Percentiles rank a stretch among this genome's conserved stretches.
These are phyloP conservation scores for Pichia thaimueangensis DNA, from an alignment of 805 yeast species.

Conservation along the genomic window DNA sequence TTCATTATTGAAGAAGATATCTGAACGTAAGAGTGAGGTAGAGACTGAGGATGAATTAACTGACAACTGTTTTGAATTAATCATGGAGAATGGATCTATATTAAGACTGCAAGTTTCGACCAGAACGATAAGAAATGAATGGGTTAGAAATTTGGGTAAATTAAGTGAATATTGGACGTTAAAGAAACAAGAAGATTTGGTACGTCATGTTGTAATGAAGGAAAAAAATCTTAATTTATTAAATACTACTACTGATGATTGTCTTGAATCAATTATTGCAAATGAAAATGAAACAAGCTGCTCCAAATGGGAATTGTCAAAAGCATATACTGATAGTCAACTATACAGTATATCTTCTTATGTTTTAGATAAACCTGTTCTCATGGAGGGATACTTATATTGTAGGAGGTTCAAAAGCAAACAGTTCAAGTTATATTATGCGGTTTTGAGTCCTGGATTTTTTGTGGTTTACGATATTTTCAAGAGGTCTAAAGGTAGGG, in stretches of 20 bases:
- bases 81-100: slow-evolving; percentile 38
- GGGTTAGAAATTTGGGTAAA: slow-evolving; percentile 51
- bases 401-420: slow-evolving; percentile 66
- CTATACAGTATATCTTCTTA: slow-evolving; percentile 51
- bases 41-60: slow-evolving; percentile 13
- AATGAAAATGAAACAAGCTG: slow-evolving; percentile 24
- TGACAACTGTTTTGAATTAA: slow-evolving; percentile 50
- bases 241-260: slow-evolving; percentile 42
- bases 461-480: slow-evolving; percentile 51
- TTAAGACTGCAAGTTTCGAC: slow-evolving; percentile 54
- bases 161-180: slow-evolving; percentile 55
- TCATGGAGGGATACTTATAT: slow-evolving; percentile 61
- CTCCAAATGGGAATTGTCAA: slow-evolving; percentile 47
- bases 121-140: slow-evolving; percentile 44
- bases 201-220: slow-evolving; percentile 32
- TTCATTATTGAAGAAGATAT: background rate
- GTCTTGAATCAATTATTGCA: slow-evolving; percentile 46
- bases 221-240: slow-evolving; percentile 40
- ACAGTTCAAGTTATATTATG: slow-evolving; percentile 54
- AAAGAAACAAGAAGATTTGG: slow-evolving; percentile 36
- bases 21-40: background rate
- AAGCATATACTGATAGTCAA: slow-evolving; percentile 46
- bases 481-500: slow-evolving; percentile 37
- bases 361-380: slow-evolving; percentile 53
- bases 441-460: slow-evolving; percentile 64